Conservation (phyloP, 164 flowering plant genomes). For the Pachysandra terminalis region DNA sequence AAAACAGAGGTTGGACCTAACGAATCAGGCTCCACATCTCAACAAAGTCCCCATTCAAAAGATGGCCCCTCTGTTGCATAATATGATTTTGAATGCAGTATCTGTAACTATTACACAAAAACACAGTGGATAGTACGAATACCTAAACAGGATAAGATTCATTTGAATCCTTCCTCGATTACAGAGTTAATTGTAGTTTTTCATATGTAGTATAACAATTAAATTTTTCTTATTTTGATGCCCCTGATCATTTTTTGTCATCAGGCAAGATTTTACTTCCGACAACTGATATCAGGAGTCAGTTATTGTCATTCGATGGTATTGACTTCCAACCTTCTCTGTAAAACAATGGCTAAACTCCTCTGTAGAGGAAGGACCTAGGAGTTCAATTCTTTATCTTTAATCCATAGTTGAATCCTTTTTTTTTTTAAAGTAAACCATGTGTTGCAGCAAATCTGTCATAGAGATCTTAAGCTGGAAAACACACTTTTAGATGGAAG, state of each 20-base stretch:
- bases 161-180: neutral
- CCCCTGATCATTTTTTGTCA: constrained; percentile 8
- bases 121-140: too few relatives aligned
- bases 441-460: constrained; percentile 65
- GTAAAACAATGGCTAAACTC: neutral
- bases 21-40: too few relatives aligned
- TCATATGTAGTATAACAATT: neutral
- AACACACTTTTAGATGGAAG: constrained; percentile 79
- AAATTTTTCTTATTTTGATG: neutral
- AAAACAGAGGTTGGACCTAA: too few relatives aligned
- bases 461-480: constrained; percentile 81
- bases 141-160: too few relatives aligned
- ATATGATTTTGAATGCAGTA: neutral
- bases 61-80: neutral
- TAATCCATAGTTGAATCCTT: constrained; percentile 13
- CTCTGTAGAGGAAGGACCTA: too few relatives aligned
- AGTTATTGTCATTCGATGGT: constrained; percentile 95
- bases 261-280: constrained; percentile 89
- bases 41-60: too few relatives aligned
- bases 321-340: neutral
- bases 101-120: too few relatives aligned
- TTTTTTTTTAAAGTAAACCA: constrained; percentile 8
- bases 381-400: constrained; percentile 7
- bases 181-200: neutral
- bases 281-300: constrained; percentile 93